These are phyloP conservation scores for Cyclostephanos tholiformis DNA, from an alignment of 108 stramenopile species.

Conservation along the genomic window DNA sequence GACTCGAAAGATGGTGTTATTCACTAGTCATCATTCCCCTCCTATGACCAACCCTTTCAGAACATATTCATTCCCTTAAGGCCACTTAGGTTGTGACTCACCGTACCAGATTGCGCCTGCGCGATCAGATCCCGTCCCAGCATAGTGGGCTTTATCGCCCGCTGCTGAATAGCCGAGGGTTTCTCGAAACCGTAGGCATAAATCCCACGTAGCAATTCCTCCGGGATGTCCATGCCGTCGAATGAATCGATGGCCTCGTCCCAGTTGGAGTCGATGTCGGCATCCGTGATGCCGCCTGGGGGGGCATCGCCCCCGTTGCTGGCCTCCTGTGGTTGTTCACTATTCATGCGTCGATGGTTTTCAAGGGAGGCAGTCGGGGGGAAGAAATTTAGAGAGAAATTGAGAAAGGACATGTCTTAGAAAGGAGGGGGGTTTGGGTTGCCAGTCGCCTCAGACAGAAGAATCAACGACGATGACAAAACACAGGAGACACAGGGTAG, in stretches of 20 bases:
- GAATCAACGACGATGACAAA: too few species aligned
- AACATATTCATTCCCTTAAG: not conserved
- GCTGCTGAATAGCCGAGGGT: conserved; percentile 99
- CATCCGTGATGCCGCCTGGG: conserved; percentile 80
- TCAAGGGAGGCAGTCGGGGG: not conserved
- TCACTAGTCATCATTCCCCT: conserved; percentile 75
- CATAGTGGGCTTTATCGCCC: conserved; percentile 98
- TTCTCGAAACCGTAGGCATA: conserved; percentile 99
- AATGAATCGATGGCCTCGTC: conserved; percentile 94
- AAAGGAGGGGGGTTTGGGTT: too few species aligned
- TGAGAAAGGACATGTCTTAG: not conserved
- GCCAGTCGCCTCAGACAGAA: too few species aligned
- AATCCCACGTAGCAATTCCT: conserved; percentile 97
- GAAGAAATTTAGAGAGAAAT: not conserved
- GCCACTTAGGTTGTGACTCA: conserved; percentile 41
- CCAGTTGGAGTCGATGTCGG: conserved; percentile 92
- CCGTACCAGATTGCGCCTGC: conserved; percentile 99
- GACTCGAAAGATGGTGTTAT: conserved; percentile 99
- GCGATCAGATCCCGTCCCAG: conserved; percentile 98
- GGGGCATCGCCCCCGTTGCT: conserved; percentile 40
- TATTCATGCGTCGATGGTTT: conserved; percentile 6
- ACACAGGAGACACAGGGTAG: too few species aligned
- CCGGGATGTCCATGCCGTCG: conserved; percentile 97
- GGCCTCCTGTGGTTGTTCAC: conserved; percentile 41
- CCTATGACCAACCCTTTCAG: not conserved